Conservation (phyloP, 2,329 filamentous ascomycete species). For the Podosphaera aphanis region DNA sequence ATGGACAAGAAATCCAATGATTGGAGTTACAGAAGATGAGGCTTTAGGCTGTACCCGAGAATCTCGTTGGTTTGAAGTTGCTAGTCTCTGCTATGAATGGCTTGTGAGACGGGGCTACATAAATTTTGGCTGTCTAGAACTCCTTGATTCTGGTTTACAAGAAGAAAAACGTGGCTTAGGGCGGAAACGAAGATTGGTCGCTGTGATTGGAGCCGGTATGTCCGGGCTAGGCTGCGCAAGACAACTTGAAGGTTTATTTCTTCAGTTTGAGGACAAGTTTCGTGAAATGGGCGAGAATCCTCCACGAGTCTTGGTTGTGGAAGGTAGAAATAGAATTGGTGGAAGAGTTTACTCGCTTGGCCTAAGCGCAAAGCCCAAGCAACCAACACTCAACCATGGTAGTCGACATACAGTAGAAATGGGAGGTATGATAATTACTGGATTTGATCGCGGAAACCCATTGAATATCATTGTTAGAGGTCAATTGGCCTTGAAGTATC, state of each 20-base stretch:
- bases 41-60: conserved; percentile 80
- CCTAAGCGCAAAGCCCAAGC: conserved; percentile 35
- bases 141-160: conserved; percentile 21
- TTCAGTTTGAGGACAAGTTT: conserved; percentile 51
- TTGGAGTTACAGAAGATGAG: conserved; percentile 60
- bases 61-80: conserved; percentile 67
- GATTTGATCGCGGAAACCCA: conserved; percentile 87
- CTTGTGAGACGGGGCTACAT: conserved; percentile 77
- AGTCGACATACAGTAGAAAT: conserved; percentile 70
- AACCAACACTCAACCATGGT: conserved; percentile 27
- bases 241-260: conserved; percentile 68
- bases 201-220: conserved; percentile 83
- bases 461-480: conserved; percentile 76
- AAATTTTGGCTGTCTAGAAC: conserved; percentile 77
- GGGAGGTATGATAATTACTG: conserved; percentile 95
- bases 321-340: conserved; percentile 69
- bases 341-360: conserved; percentile 76
- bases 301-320: conserved; percentile 58
- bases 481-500: conserved; percentile 70
- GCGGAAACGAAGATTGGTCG: conserved; percentile 44
- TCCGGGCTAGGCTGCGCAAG: conserved; percentile 78
- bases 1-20: conserved; percentile 70
- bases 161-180: conserved; percentile 18
- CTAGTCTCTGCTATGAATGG: conserved; percentile 80
- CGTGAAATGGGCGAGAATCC: conserved; percentile 39